Evolutionary conservation across 805 yeast genomes (phyloP), one percentile per base, ranked within the genome.

Genomic region (Kodamaea neixiangensis): DNA sequence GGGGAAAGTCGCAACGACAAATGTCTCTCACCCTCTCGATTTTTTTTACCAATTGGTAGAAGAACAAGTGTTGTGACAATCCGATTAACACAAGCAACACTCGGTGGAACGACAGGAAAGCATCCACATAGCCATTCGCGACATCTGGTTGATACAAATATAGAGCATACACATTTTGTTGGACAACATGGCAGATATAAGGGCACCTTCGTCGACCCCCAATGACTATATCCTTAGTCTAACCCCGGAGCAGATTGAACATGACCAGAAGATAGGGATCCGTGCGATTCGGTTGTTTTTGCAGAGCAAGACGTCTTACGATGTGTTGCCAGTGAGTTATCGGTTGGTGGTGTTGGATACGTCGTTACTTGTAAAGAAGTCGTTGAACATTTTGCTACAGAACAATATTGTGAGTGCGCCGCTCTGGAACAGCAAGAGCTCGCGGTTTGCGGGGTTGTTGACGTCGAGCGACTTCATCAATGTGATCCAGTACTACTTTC

Each of bases 341-440:
- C 78, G 97, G 59, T 78, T 94, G 61, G 87, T 94, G 50, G 98
- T 94, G 44, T 81, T 94, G 60, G 99, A 94, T 66, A 92, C 98
- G 1, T 83, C 97, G 5, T 74, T 94, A 44, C 73, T 90, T 50
- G 96, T 94, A 35, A 92, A 93, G 69, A 90, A 93, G 65, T 88
- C 97, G 3, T 76, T 94, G 62, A 91, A 90, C 57, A 92, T 96
- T 22, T 72, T 94, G 54, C 75, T 94, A 47, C 98, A 94, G 65
- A 94, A 94, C 68, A 89, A 89, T 65, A 90, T 94, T 62, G 97
- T 94, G 29, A 86, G 96, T 49, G 98, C 98, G 3, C 99, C 99
- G 2, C 75, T 94, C 47, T 94, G 99, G 99, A 89, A 93, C 69
- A 86, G 93, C 52, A 81, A 86, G 62, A 83, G 88, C 13, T 87